phyloP scores from a whole-genome alignment of 148 eudicot genomes.

The Chenopodium berlandieri region DNA sequence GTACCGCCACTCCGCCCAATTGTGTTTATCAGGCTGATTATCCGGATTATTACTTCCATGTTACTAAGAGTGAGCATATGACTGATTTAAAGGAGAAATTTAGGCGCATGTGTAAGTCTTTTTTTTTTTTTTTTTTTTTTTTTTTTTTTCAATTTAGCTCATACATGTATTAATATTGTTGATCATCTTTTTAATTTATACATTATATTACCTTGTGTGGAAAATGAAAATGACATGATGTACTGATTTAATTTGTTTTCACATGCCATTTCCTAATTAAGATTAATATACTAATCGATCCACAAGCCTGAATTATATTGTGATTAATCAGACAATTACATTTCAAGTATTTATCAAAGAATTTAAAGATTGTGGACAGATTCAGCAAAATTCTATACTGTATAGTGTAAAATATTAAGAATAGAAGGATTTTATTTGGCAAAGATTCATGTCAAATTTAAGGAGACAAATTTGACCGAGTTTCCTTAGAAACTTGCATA shows the following conservation, averaged over 20 bases:
- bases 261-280: background rate
- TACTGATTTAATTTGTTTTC: background rate
- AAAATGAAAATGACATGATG: background rate
- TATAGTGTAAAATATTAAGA: too few relatives aligned
- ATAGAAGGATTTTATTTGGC: too few relatives aligned
- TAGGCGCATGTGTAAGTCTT: conserved; percentile 36
- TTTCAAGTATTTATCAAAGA: too few relatives aligned
- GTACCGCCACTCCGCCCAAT: conserved; percentile 24
- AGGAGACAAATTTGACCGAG: background rate
- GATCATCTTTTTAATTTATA: too few relatives aligned
- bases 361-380: too few relatives aligned
- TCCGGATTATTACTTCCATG: conserved; percentile 29
- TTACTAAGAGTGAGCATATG: conserved; percentile 33
- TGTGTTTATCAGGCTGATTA: conserved; percentile 30
- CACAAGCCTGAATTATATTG: background rate
- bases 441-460: background rate
- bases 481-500: background rate
- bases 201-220: background rate
- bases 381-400: too few relatives aligned
- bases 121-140: background rate
- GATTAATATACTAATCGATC: background rate
- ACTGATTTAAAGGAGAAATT: conserved; percentile 32
- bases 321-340: too few relatives aligned
- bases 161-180: background rate
- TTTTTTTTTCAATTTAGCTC: background rate